Conservation (phyloP, 345 rosid genomes). For the Pistacia vera region DNA sequence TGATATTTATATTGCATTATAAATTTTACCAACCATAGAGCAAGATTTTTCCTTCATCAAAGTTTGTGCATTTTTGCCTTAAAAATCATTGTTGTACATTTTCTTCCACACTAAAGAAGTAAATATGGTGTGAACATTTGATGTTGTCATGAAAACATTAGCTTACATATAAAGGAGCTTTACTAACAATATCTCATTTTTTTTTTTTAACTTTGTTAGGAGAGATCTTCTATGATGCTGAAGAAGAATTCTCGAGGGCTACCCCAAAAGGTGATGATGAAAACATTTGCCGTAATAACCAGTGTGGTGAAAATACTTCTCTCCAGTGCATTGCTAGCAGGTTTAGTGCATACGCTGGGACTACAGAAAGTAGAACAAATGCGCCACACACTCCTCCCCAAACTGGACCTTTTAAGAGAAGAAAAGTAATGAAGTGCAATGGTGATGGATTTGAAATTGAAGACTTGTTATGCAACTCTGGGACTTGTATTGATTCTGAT, state of each 20-base stretch:
- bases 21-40: background rate
- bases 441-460: constrained; percentile 57
- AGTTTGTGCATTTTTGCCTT: background rate
- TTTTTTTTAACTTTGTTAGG: constrained; percentile 47
- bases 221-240: constrained; percentile 80
- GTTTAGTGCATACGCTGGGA: constrained; percentile 36
- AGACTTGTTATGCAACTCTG: constrained; percentile 26
- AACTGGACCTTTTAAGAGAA: constrained; percentile 75
- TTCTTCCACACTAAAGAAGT: background rate
- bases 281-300: constrained; percentile 24
- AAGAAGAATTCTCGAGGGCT: constrained; percentile 52
- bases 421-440: constrained; percentile 54
- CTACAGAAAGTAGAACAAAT: constrained; percentile 27
- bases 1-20: background rate
- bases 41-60: background rate
- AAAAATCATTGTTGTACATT: background rate
- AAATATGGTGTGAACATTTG: background rate
- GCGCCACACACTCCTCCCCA: constrained; percentile 76
- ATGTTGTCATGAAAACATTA: background rate
- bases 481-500: constrained; percentile 41
- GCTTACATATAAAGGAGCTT: background rate
- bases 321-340: constrained; percentile 37
- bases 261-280: constrained; percentile 39
- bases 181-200: constrained; percentile 4
- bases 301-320: constrained; percentile 38